phyloP scores from a whole-genome alignment of 352 stramenopile genomes.

The Phytophthora brassicae region DNA sequence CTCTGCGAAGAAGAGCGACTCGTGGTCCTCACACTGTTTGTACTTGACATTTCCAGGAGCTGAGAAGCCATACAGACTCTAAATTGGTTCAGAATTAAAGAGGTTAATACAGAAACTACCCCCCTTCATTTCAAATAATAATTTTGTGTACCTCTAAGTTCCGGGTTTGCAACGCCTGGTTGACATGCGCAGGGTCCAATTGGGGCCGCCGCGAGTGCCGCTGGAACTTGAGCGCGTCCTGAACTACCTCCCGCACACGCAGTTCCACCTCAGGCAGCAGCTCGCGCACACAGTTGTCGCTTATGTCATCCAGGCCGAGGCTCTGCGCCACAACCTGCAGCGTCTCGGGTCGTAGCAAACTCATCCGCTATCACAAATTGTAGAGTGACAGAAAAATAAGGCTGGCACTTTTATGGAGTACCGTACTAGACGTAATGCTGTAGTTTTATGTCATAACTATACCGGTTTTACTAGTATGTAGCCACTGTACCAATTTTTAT shows the following conservation, averaged over 20 bases:
- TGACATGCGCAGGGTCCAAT: constrained; percentile 69
- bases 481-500: too few relatives aligned
- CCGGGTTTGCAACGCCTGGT: constrained; percentile 73
- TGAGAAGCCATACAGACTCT: constrained; percentile 78
- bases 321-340: constrained; percentile 76
- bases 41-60: constrained; percentile 54
- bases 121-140: too few relatives aligned
- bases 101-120: too few relatives aligned
- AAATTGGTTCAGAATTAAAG: neutral
- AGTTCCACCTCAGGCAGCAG: constrained; percentile 81
- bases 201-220: constrained; percentile 60
- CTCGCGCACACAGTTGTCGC: constrained; percentile 60
- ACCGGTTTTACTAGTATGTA: too few relatives aligned
- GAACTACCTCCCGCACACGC: constrained; percentile 77
- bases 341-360: constrained; percentile 67
- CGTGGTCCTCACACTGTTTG: constrained; percentile 58
- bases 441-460: constrained; percentile 1
- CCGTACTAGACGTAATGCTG: neutral
- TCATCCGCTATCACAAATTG: constrained; percentile 49
- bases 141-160: constrained; percentile 54
- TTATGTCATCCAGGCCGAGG: constrained; percentile 71
- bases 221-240: constrained; percentile 87
- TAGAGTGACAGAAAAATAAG: constrained; percentile 17
- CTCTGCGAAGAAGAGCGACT: constrained; percentile 66
- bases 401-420: neutral